phyloP scores from a whole-genome alignment of 2,329 filamentous ascomycete species.

The Aspergillus puulaauensis region DNA sequence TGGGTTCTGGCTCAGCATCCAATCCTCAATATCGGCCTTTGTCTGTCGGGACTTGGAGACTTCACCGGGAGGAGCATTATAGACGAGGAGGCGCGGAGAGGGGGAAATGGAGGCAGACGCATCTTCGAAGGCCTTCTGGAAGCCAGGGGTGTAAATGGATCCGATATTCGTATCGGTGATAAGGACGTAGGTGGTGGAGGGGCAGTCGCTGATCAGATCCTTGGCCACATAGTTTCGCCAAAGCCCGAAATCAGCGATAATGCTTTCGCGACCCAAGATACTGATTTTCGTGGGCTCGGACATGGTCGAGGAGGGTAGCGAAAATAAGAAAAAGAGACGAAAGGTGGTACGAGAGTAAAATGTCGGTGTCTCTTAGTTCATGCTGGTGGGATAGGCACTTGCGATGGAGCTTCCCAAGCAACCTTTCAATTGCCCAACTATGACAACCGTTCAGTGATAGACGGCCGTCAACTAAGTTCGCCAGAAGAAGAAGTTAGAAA shows the following conservation, averaged over 20 bases:
- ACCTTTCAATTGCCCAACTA: neutral
- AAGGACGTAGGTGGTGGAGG: slow-evolving; percentile 89
- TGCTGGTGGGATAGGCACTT: slow-evolving; percentile 8
- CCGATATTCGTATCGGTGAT: slow-evolving; percentile 94
- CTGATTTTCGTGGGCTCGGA: slow-evolving; percentile 62
- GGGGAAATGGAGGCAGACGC: slow-evolving; percentile 46
- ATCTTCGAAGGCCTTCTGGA: slow-evolving; percentile 65
- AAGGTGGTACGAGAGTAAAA: slow-evolving; percentile 13
- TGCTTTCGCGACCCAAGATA: slow-evolving; percentile 85
- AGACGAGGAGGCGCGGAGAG: slow-evolving; percentile 72
- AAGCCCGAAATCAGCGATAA: slow-evolving; percentile 86
- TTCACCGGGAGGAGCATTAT: slow-evolving; percentile 86
- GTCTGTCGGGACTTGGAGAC: slow-evolving; percentile 90
- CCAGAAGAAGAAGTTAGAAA: neutral
- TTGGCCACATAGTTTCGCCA: slow-evolving; percentile 79
- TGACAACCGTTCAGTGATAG: neutral
- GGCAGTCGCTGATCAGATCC: slow-evolving; percentile 74
- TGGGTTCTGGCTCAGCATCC: slow-evolving; percentile 81
- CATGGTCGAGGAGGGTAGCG: slow-evolving; percentile 25
- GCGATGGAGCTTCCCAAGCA: slow-evolving; percentile 9
- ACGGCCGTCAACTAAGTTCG: neutral
- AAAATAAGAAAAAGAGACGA: slow-evolving; percentile 6
- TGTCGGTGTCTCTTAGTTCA: slow-evolving; percentile 16
- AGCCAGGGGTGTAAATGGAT: slow-evolving; percentile 75
- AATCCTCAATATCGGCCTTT: slow-evolving; percentile 95